Evolutionary conservation across 768 basidiomycete genomes (phyloP), one percentile per base, ranked within the genome.

Genomic region (Termitomyces sp.): DNA sequence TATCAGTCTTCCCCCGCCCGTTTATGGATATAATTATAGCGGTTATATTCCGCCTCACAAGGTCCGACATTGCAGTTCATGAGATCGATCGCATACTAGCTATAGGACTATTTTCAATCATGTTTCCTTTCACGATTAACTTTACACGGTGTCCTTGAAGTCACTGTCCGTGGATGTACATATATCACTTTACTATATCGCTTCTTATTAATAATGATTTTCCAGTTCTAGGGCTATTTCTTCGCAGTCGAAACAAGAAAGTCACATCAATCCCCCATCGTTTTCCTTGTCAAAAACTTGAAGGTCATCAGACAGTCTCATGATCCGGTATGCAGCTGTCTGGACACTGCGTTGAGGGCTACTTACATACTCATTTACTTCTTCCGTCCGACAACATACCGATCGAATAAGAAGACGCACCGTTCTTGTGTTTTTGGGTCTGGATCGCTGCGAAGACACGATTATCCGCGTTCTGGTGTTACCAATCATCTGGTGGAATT

Each of bases 1-100:
- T 2, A 37, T 65, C 29, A 60, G 64, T 45, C 69, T 66, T 42
- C 72, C 72, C 1, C 72, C 75, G 32, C 71, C 73, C 45, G 71
- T 72, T 3, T 73, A 74, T 65, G 64, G 57, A 9, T 63, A 64
- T 12, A 60, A 61, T 42, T 56, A 57, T 47, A 56, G 38, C 8
- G 53, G 56, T 32, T 45, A 64, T 51, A 45, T 62, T 2, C 38
- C 57, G 15, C 53, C 40, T 49, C 47, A 38, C 31, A 61, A 66
- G 49, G 38, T n/a, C 34, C 56, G 56, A 67, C 20, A 32, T 31
- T 25, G 9, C 12, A 25, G 17, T 25, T 34, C 34, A 37, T 48
- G 29, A 8, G 9, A 14, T 46, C 11, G 11, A n/a, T 49, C 34
- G 3, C 25, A 37, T 29, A 31, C n/a, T 10, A 10, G 25, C 25